Percentiles rank a stretch among this genome's conserved stretches.
Conservation (phyloP, 2,329 filamentous ascomycete species). For the Sporothrix pallida region DNA sequence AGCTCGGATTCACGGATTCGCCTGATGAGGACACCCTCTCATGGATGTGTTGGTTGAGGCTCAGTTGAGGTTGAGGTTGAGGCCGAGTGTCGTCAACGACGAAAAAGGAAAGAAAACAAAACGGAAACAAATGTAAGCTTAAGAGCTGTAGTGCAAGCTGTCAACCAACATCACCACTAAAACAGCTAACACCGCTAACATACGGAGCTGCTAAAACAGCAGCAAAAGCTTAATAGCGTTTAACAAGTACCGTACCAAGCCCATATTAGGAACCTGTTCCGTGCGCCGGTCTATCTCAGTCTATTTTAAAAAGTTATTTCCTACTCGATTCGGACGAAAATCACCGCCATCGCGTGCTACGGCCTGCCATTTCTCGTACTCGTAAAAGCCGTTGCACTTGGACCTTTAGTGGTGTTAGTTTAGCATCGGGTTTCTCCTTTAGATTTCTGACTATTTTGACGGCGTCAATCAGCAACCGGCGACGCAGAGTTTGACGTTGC, state of each 20-base stretch:
- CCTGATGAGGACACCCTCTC: not conserved
- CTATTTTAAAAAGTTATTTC: not conserved
- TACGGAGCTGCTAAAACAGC: no score
- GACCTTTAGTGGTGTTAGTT: not conserved
- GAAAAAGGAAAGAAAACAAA: not conserved
- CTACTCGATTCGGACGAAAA: no score
- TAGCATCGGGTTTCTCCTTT: no score
- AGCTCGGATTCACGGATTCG: not conserved
- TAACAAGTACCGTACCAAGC: slow-evolving; percentile 1
- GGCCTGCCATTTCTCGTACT: not conserved
- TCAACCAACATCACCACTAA: no score
- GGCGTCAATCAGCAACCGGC: not conserved
- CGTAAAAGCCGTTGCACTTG: slow-evolving; percentile 4
- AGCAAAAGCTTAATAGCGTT: not conserved
- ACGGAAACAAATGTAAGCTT: not conserved
- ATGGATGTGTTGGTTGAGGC: no score
- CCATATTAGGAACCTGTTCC: not conserved
- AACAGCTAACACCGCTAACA: no score
- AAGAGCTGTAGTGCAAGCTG: no score
- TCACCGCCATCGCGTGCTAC: not conserved
- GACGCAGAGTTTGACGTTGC: not conserved
- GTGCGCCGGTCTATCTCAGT: not conserved
- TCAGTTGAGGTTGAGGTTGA: no score
- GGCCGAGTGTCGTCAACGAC: not conserved
- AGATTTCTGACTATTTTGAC: no score